A percentile compares a stretch with the other conserved stretches of the same genome.
Evolutionary conservation across 176 grass and related monocot genomes (phyloP).

Genomic region (Eragrostis nindensis): DNA sequence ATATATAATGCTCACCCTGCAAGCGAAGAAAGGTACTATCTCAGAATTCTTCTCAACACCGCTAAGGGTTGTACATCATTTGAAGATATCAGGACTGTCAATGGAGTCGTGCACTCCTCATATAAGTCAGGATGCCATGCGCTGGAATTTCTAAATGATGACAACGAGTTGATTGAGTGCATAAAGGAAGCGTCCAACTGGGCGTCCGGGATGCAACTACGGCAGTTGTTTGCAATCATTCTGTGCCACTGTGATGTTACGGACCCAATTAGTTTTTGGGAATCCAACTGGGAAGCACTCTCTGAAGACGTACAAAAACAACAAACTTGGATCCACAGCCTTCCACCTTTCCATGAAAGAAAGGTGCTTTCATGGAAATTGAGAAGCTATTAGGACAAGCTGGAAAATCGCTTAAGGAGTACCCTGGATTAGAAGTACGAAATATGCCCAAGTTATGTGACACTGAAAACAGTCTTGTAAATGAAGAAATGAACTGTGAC

Average conservation of each 20-base stretch:
- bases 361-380: background rate
- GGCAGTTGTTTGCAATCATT: slow-evolving; percentile 36
- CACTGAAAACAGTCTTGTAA: background rate
- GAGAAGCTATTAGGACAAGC: slow-evolving; percentile 28
- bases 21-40: slow-evolving; percentile 29
- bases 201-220: slow-evolving; percentile 1
- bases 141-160: background rate
- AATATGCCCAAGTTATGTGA: background rate
- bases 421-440: slow-evolving; percentile 8
- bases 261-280: background rate
- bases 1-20: slow-evolving; percentile 23
- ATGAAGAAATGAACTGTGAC: slow-evolving; percentile 1
- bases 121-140: slow-evolving; percentile 40
- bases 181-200: slow-evolving; percentile 11
- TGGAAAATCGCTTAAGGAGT: slow-evolving; percentile 7
- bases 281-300: background rate
- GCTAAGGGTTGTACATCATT: slow-evolving; percentile 1
- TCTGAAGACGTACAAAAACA: background rate
- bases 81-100: slow-evolving; percentile 32
- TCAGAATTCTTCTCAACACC: slow-evolving; percentile 38
- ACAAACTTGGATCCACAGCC: background rate
- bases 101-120: slow-evolving; percentile 4
- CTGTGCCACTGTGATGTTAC: slow-evolving; percentile 25
- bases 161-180: slow-evolving; percentile 10
- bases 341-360: background rate